phyloP scores from a whole-genome alignment of 257 asterid genomes.

The Cordia subcordata region DNA sequence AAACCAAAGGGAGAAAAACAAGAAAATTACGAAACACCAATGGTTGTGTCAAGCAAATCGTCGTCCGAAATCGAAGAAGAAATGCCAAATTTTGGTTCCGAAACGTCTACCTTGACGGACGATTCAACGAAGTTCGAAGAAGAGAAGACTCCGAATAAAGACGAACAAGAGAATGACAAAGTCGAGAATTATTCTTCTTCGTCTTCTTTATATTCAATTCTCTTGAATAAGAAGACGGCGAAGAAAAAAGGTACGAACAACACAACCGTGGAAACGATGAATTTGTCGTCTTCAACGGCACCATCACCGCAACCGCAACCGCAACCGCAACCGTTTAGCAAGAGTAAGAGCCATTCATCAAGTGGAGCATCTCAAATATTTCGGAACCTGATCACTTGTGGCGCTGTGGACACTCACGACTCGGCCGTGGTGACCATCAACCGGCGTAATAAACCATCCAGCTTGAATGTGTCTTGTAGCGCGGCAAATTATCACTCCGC shows the following conservation, averaged over 20 bases:
- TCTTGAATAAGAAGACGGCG: constrained; percentile 34
- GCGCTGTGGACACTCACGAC: constrained; percentile 61
- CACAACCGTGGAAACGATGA: constrained; percentile 18
- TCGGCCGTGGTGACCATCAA: constrained; percentile 36
- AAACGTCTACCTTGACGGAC: constrained; percentile 57
- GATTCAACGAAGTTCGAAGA: constrained; percentile 37
- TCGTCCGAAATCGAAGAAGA: constrained; percentile 62
- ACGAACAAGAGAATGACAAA: constrained; percentile 14
- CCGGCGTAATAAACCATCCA: constrained; percentile 24
- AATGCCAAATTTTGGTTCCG: constrained; percentile 52
- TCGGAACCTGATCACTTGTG: constrained; percentile 60
- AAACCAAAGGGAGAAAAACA: constrained; percentile 23
- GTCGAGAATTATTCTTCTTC: constrained; percentile 9
- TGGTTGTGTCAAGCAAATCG: constrained; percentile 32
- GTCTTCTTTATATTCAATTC: constrained; percentile 11
- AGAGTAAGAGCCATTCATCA: constrained; percentile 37
- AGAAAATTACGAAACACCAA: constrained; percentile 24
- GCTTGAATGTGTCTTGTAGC: constrained; percentile 3
- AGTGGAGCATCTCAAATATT: constrained; percentile 42
- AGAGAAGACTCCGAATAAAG: constrained; percentile 17
- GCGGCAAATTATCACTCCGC: constrained; percentile 15
- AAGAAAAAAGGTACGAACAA: constrained; percentile 19
- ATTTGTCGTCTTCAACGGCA: neutral
- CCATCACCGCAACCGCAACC: constrained; percentile 10
- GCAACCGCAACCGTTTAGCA: constrained; percentile 9